Evolutionary conservation across 2,329 filamentous ascomycete genomes (phyloP).

Genomic region (Rhytidhysteron rufulum): DNA sequence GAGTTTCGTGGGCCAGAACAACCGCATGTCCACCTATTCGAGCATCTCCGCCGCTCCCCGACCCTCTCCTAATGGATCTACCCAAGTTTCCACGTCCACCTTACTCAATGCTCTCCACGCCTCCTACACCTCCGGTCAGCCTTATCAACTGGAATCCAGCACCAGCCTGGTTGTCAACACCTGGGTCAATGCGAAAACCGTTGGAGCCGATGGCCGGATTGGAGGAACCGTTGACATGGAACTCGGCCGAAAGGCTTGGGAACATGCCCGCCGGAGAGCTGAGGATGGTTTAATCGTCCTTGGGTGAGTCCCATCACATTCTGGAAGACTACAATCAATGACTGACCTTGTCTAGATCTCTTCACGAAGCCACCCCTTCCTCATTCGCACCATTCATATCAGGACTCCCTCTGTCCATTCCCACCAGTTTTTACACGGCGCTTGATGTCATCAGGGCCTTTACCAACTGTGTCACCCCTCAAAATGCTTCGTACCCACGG

Average conservation of each 20-base stretch:
- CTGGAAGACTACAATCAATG: conserved; percentile 1
- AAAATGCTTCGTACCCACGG: conserved; percentile 78
- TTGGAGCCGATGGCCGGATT: conserved; percentile 62
- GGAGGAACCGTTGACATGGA: conserved; percentile 78
- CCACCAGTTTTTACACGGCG: conserved; percentile 70
- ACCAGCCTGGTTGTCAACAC: conserved; percentile 94
- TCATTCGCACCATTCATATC: conserved; percentile 76
- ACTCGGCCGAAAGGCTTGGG: conserved; percentile 81
- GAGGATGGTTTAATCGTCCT: conserved; percentile 93
- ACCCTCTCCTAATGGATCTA: conserved; percentile 61
- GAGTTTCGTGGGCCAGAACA: conserved; percentile 49
- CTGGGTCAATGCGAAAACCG: conserved; percentile 78
- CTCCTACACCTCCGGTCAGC: conserved; percentile 74
- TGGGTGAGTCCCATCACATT: conserved; percentile 55
- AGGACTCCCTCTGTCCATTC: conserved; percentile 74
- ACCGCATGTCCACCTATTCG: conserved; percentile 59
- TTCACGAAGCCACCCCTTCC: conserved; percentile 85
- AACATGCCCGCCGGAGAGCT: conserved; percentile 88
- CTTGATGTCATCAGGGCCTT: conserved; percentile 83
- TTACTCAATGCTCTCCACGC: conserved; percentile 90
- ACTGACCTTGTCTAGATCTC: conserved; percentile 58
- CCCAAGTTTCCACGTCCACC: conserved; percentile 87
- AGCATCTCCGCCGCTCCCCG: conserved; percentile 56
- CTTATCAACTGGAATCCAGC: conserved; percentile 84
- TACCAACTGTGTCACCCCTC: conserved; percentile 78